Evolutionary conservation across 305 asterid genomes (phyloP).

Genomic region (Plantago lanceolata): DNA sequence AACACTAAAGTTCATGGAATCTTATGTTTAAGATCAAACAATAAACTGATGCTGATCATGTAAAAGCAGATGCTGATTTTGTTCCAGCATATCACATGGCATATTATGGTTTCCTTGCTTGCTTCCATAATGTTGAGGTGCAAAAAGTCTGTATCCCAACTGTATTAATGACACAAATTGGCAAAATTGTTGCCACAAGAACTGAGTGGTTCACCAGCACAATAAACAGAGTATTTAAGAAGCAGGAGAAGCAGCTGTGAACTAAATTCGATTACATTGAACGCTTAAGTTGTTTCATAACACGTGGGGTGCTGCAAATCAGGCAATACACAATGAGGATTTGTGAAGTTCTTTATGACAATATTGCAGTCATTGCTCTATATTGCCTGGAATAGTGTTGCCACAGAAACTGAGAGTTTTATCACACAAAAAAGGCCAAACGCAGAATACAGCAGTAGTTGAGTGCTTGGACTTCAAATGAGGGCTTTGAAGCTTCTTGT

Average conservation of each 20-base stretch:
- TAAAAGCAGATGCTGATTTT: no score
- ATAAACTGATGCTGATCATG: no score
- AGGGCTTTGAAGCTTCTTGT: conserved; percentile 2
- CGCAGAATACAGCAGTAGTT: background rate
- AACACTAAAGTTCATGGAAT: no score
- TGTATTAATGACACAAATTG: no score
- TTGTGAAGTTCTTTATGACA: background rate
- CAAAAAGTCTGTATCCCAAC: background rate
- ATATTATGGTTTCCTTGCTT: no score
- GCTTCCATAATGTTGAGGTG: background rate
- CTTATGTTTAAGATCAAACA: no score
- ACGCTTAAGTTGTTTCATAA: background rate
- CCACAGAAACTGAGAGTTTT: background rate
- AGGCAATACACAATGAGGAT: background rate
- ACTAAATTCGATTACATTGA: background rate
- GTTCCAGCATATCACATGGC: no score
- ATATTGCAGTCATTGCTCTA: no score
- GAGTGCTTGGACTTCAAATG: conserved; percentile 32
- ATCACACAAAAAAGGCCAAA: background rate
- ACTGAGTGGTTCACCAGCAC: background rate
- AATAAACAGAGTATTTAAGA: conserved; percentile 3
- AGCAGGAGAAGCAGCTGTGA: background rate
- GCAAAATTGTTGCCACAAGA: no score
- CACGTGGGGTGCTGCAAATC: no score
- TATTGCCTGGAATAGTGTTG: no score